Conservation (phyloP, 2,329 filamentous ascomycete species). For the Thelonectria blattea region DNA sequence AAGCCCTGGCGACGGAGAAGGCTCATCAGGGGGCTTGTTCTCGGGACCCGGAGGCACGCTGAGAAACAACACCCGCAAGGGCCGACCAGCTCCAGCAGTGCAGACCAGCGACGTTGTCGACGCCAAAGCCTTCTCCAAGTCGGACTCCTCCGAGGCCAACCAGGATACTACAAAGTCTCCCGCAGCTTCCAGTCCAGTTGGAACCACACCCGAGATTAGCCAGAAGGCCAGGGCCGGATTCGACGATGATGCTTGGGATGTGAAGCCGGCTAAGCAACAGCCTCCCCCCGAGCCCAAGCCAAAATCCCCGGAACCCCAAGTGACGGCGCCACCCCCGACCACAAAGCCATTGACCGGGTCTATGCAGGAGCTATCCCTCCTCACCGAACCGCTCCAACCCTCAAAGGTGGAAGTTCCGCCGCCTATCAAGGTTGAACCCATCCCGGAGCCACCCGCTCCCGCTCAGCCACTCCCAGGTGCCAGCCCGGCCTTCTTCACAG, state of each 20-base stretch:
- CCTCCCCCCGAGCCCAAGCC: constrained; percentile 26
- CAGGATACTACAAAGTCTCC: constrained; percentile 33
- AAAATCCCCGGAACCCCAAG: constrained; percentile 34
- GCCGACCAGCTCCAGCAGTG: constrained; percentile 84
- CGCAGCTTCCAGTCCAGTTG: constrained; percentile 34
- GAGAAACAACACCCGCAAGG: constrained; percentile 93
- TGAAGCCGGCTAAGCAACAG: constrained; percentile 77
- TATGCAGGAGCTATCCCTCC: constrained; percentile 63
- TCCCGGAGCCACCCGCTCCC: constrained; percentile 39
- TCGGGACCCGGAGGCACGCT: constrained; percentile 90
- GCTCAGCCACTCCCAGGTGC: constrained; percentile 59
- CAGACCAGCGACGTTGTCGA: constrained; percentile 87
- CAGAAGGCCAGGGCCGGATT: constrained; percentile 64
- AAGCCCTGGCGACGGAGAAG: constrained; percentile 62
- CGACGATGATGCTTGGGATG: constrained; percentile 97
- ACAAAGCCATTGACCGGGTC: constrained; percentile 70
- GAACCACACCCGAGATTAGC: constrained; percentile 40
- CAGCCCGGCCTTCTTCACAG: constrained; percentile 63
- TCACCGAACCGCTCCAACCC: constrained; percentile 60
- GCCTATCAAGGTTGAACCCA: constrained; percentile 25
- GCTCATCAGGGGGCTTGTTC: constrained; percentile 74
- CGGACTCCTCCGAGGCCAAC: constrained; percentile 43
- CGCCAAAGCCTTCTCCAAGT: constrained; percentile 79
- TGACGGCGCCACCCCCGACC: constrained; percentile 34
- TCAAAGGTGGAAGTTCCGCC: constrained; percentile 48